These are phyloP conservation scores for Trichomonas tenax DNA, from an alignment of 208 protist genomes.

Conservation along the genomic window DNA sequence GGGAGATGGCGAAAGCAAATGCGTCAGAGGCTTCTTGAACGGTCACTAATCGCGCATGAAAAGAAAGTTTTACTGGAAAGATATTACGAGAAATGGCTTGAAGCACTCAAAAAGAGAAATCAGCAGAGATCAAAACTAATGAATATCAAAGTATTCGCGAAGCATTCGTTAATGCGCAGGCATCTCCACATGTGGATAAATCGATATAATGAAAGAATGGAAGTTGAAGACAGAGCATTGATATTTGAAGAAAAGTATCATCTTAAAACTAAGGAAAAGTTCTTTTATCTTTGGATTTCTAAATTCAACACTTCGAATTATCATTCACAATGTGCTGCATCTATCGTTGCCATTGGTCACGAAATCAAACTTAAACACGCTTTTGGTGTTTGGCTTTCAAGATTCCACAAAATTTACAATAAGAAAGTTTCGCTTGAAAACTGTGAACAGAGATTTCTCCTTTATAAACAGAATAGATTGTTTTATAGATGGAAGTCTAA, in stretches of 20 bases:
- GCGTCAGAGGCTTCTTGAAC: not conserved
- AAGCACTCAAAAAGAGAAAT: not conserved
- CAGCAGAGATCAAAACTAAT: not conserved
- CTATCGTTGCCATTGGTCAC: not conserved
- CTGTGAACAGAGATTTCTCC: not conserved
- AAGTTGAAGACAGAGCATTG: not conserved
- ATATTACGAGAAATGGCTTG: not conserved
- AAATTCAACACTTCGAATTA: not conserved
- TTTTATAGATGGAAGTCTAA: not conserved
- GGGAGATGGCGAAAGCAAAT: not conserved
- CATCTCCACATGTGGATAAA: not conserved
- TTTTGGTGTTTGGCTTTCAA: not conserved
- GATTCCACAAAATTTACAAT: not conserved
- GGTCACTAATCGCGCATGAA: not conserved
- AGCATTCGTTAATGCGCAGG: not conserved
- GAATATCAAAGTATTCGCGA: not conserved
- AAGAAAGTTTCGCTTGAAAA: not conserved
- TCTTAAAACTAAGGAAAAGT: not conserved
- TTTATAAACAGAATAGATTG: not conserved
- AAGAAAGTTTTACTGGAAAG: not conserved
- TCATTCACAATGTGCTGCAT: not conserved
- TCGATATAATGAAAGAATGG: not conserved
- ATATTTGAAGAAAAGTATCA: not conserved
- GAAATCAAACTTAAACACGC: not conserved
- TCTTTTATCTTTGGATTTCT: not conserved